Conservation (phyloP, 2,329 filamentous ascomycete species). For the Ophiostoma sp. region DNA sequence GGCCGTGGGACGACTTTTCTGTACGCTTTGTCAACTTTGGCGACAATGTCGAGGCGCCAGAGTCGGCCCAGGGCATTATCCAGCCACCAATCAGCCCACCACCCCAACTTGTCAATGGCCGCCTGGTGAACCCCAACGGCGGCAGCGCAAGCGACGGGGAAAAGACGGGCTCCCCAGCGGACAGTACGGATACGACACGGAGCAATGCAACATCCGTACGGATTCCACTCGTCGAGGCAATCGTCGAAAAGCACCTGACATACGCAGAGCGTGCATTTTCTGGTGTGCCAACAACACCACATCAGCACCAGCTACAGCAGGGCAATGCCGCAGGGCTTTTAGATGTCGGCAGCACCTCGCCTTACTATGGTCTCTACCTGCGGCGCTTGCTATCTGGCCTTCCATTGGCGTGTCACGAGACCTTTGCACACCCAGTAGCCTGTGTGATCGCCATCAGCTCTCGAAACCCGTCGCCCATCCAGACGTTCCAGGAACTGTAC, state of each 20-base stretch:
- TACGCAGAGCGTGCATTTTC: slow-evolving; percentile 62
- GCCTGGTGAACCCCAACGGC: neutral
- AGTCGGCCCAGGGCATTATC: slow-evolving; percentile 36
- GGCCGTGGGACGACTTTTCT: slow-evolving; percentile 81
- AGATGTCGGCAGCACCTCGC: slow-evolving; percentile 55
- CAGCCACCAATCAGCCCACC: slow-evolving; percentile 27
- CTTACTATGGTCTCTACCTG: slow-evolving; percentile 81
- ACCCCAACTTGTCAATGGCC: slow-evolving; percentile 17
- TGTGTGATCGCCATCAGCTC: slow-evolving; percentile 95
- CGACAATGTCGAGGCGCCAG: slow-evolving; percentile 49
- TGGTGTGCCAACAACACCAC: slow-evolving; percentile 30
- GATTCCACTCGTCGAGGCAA: slow-evolving; percentile 67
- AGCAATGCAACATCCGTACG: slow-evolving; percentile 35
- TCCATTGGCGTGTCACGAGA: slow-evolving; percentile 77
- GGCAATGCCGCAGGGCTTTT: slow-evolving; percentile 35
- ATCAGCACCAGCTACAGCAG: slow-evolving; percentile 30
- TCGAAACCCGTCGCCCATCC: slow-evolving; percentile 73
- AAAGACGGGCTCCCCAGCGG: neutral
- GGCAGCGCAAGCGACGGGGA: slow-evolving; percentile 14
- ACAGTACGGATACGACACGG: slow-evolving; percentile 14
- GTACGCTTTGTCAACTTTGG: slow-evolving; percentile 76
- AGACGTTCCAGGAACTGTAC: slow-evolving; percentile 79
- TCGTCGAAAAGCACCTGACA: slow-evolving; percentile 72
- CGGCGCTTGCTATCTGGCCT: slow-evolving; percentile 75
- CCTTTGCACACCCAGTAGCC: slow-evolving; percentile 89